Conservation (phyloP, 1,139 yeast genomes). For the Protomyces pachydermus region DNA sequence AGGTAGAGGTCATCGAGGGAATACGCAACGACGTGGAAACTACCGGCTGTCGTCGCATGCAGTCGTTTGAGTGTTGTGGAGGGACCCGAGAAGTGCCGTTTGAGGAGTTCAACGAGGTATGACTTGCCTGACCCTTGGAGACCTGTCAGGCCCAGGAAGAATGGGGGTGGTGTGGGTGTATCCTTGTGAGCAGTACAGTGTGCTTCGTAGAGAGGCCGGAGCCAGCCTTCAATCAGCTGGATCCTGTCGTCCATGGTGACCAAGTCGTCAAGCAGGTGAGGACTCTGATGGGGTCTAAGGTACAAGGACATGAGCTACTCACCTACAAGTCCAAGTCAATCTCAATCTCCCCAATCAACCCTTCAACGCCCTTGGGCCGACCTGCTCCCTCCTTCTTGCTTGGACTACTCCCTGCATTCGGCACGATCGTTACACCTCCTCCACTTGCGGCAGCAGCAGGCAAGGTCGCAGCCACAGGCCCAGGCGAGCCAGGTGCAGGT, state of each 20-base stretch:
- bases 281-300: background rate
- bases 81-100: slow-evolving; percentile 34
- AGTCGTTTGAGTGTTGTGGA: background rate
- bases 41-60: slow-evolving; percentile 40
- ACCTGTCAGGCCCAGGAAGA: slow-evolving; percentile 70
- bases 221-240: slow-evolving; percentile 4
- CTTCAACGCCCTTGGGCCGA: slow-evolving; percentile 15
- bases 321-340: slow-evolving; percentile 19
- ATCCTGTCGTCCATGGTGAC: background rate
- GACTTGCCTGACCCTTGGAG: slow-evolving; percentile 95
- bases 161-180: slow-evolving; percentile 41
- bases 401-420: background rate
- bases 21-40: slow-evolving; percentile 50
- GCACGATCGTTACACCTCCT: background rate
- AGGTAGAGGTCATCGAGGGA: slow-evolving; percentile 87
- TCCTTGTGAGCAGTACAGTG: background rate
- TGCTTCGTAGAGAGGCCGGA: background rate
- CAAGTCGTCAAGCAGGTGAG: background rate
- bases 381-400: background rate
- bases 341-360: slow-evolving; percentile 20
- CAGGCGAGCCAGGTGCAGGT: slow-evolving; percentile 14
- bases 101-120: slow-evolving; percentile 46
- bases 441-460: background rate
- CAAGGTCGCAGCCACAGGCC: background rate
- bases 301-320: background rate